Percentiles rank a stretch among this genome's conserved stretches.
Conservation (phyloP, 2,329 filamentous ascomycete species). For the Talaromyces sp. region DNA sequence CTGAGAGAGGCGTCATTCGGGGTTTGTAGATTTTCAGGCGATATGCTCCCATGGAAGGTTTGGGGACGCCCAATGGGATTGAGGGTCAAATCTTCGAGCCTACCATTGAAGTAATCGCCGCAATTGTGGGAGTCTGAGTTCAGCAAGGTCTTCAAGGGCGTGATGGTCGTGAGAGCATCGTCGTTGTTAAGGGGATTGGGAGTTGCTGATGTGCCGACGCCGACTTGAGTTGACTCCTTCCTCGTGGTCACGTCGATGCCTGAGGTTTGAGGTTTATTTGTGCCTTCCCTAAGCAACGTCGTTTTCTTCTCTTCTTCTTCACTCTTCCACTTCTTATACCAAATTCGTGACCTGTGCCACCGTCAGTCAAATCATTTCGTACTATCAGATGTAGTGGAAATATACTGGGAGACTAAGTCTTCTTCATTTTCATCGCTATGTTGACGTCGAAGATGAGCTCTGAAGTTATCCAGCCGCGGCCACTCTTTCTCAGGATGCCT, state of each 20-base stretch:
- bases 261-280: not conserved
- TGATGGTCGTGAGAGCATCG: not conserved
- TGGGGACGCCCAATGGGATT: not conserved
- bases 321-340: not conserved
- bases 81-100: not conserved
- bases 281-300: not conserved
- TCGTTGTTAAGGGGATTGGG: not conserved
- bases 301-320: not conserved
- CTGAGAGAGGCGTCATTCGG: not conserved
- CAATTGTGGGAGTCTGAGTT: not conserved
- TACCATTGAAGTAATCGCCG: not conserved
- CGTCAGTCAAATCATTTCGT: not conserved
- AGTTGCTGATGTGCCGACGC: not conserved
- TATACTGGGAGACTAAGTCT: constrained; percentile 45
- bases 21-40: not conserved
- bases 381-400: not conserved
- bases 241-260: not conserved
- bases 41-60: not conserved
- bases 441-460: constrained; percentile 66
- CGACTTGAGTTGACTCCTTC: not conserved
- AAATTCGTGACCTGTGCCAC: not conserved
- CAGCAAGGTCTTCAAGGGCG: not conserved
- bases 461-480: constrained; percentile 83
- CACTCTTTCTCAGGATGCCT: constrained; percentile 62
- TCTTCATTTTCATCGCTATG: constrained; percentile 50